Conservation (phyloP, 768 basidiomycete genomes). For the Strobilomyces dryophilus region DNA sequence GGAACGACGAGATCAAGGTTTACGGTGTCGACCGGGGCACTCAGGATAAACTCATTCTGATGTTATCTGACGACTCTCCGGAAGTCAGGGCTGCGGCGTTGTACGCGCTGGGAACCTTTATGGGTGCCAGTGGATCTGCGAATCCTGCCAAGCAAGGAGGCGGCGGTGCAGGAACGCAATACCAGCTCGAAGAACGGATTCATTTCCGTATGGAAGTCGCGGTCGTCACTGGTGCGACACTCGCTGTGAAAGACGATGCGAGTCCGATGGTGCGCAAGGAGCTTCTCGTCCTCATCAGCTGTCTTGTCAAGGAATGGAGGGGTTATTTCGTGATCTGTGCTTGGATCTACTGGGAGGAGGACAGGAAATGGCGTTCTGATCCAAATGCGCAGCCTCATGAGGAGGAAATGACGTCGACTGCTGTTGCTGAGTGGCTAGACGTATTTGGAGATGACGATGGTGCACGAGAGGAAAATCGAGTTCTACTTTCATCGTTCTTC, state of each 20-base stretch:
- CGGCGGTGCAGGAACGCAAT: slow-evolving; percentile 78
- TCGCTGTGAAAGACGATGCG: slow-evolving; percentile 90
- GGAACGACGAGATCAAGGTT: slow-evolving; percentile 85
- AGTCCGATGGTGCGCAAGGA: slow-evolving; percentile 97
- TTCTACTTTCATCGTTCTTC: slow-evolving; percentile 88
- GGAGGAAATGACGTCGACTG: slow-evolving; percentile 70
- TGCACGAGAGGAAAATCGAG: slow-evolving; percentile 80
- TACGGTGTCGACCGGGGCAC: slow-evolving; percentile 74
- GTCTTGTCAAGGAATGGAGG: slow-evolving; percentile 92
- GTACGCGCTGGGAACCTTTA: slow-evolving; percentile 89
- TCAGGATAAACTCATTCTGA: slow-evolving; percentile 74
- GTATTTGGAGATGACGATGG: slow-evolving; percentile 61
- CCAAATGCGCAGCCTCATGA: slow-evolving; percentile 38
- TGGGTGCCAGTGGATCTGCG: slow-evolving; percentile 84
- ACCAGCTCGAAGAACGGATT: slow-evolving; percentile 69
- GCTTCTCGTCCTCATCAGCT: slow-evolving; percentile 84
- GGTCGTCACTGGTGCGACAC: slow-evolving; percentile 81
- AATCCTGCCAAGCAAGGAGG: slow-evolving; percentile 67
- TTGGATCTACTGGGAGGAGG: slow-evolving; percentile 95
- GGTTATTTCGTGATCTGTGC: slow-evolving; percentile 96
- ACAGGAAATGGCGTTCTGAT: slow-evolving; percentile 56
- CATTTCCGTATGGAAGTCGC: slow-evolving; percentile 91
- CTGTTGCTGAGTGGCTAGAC: slow-evolving; percentile 77
- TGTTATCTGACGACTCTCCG: slow-evolving; percentile 83
- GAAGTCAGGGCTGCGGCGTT: slow-evolving; percentile 91